phyloP scores from a whole-genome alignment of 192 early-diverging fungal genomes.

The Spizellomyces sp. region DNA sequence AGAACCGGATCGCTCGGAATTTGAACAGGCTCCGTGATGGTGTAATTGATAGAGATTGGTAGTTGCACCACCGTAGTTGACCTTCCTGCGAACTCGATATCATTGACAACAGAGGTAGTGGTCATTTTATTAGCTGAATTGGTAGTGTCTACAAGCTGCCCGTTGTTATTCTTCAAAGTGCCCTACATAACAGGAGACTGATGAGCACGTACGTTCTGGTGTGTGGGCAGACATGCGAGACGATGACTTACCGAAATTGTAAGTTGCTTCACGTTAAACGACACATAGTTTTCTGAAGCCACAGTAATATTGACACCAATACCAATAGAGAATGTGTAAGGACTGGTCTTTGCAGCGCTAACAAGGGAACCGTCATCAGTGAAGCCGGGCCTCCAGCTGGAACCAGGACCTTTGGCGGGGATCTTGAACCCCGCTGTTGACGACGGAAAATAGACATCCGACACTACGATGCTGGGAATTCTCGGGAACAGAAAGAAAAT shows the following conservation, averaged over 20 bases:
- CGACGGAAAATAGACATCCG: conserved; percentile 17
- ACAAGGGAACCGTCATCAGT: neutral
- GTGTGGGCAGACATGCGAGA: neutral
- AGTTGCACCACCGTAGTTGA: conserved; percentile 1
- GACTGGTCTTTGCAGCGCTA: neutral
- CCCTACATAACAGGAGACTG: neutral
- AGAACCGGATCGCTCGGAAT: conserved; percentile 13
- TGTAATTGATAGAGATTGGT: conserved; percentile 21
- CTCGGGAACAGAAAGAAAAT: conserved; percentile 38
- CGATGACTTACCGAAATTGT: neutral
- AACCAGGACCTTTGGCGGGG: neutral
- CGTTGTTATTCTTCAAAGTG: conserved; percentile 12
- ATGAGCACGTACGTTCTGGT: no score
- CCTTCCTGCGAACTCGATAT: conserved; percentile 3
- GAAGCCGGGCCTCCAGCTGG: conserved; percentile 13
- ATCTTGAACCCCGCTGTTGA: neutral
- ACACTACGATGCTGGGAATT: conserved; percentile 28
- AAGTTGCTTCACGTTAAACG: conserved; percentile 5
- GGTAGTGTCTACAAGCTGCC: neutral
- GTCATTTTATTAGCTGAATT: neutral
- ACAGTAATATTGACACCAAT: conserved; percentile 29
- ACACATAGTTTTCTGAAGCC: conserved; percentile 37
- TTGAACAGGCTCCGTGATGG: neutral
- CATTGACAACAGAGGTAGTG: conserved; percentile 10
- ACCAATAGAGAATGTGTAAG: conserved; percentile 21